phyloP scores from a whole-genome alignment of 345 rosid genomes.

The Citrus inodora region DNA sequence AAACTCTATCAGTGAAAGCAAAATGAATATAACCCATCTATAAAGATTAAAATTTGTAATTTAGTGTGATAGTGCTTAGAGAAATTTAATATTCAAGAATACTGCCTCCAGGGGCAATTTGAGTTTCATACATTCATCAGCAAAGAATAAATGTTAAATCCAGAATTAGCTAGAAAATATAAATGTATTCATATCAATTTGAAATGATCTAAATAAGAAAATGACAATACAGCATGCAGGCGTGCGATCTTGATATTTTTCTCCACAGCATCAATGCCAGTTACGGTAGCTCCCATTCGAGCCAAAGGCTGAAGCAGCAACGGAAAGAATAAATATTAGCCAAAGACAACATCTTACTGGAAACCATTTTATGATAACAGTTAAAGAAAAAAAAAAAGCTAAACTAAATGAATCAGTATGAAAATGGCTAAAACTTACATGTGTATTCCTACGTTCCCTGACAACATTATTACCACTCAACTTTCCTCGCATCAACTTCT shows the following conservation, averaged over 20 bases:
- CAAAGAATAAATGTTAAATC: not conserved
- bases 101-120: not conserved
- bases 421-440: not conserved
- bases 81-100: not conserved
- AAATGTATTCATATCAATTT: not conserved
- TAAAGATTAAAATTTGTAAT: conserved; percentile 7
- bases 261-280: conserved; percentile 91
- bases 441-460: not conserved
- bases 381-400: not conserved
- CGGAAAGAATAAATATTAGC: conserved; percentile 14
- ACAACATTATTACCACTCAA: not conserved
- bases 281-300: conserved; percentile 92
- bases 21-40: not conserved
- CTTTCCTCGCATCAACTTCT: not conserved
- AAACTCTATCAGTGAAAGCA: not conserved
- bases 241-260: conserved; percentile 87
- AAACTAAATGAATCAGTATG: not conserved
- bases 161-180: not conserved
- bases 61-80: not conserved
- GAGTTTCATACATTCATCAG: not conserved
- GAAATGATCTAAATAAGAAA: not conserved
- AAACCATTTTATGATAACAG: not conserved
- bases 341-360: not conserved
- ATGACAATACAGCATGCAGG: conserved; percentile 76
- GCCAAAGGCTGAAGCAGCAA: conserved; percentile 76